These are phyloP conservation scores for Massarina eburnea DNA, from an alignment of 2,329 filamentous ascomycete genomes.

Conservation along the genomic window DNA sequence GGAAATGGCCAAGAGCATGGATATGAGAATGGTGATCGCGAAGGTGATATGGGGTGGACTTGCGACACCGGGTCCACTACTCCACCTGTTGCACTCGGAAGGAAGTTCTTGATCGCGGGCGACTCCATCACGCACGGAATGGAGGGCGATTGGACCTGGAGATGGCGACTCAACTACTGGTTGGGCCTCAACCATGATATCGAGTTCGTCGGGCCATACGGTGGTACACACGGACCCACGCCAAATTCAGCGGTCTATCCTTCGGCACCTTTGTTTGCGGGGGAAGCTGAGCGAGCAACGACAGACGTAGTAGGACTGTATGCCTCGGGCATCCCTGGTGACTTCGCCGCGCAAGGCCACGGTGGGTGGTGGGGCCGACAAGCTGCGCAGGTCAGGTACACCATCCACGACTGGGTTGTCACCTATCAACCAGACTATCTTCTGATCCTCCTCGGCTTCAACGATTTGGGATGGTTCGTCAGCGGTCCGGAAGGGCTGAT, in stretches of 20 bases:
- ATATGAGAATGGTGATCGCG: too few species aligned
- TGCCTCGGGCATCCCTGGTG: too few species aligned
- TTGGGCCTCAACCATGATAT: conserved; percentile 4
- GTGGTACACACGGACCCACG: conserved; percentile 5
- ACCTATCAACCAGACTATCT: conserved; percentile 13
- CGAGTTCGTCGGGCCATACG: conserved; percentile 7
- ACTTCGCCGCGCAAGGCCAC: too few species aligned
- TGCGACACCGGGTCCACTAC: too few species aligned
- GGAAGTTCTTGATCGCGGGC: conserved; percentile 9
- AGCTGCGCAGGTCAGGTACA: conserved; percentile 5
- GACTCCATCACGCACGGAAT: conserved; percentile 9
- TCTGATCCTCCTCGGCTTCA: conserved; percentile 8
- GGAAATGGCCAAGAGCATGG: too few species aligned
- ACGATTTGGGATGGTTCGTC: conserved; percentile 11
- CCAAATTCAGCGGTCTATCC: too few species aligned
- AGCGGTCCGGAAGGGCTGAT: conserved; percentile 8
- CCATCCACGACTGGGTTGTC: neutral
- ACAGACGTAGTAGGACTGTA: too few species aligned
- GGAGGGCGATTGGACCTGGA: conserved; percentile 10
- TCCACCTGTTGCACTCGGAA: too few species aligned
- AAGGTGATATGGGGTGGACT: too few species aligned
- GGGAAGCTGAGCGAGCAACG: too few species aligned
- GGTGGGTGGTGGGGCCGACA: too few species aligned
- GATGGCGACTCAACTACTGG: conserved; percentile 9
- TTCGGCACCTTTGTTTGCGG: too few species aligned